Conservation (phyloP, 176 grass and related monocot genomes). For the Aegilops bicornis region DNA sequence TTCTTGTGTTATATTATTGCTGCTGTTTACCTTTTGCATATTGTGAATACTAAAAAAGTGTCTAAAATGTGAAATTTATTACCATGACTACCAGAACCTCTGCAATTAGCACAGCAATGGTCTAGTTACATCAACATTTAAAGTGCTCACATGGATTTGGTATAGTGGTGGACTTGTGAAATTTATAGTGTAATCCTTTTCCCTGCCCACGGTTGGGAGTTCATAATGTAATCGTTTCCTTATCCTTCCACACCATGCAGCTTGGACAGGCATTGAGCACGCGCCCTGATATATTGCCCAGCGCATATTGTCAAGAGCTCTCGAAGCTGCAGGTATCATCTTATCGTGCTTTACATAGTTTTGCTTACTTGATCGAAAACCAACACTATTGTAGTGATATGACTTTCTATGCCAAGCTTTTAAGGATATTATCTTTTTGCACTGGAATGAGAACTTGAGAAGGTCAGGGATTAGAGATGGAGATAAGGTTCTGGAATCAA, state of each 20-base stretch:
- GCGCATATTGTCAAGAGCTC: slow-evolving; percentile 89
- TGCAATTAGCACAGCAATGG: background rate
- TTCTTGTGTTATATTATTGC: background rate
- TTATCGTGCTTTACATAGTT: slow-evolving; percentile 6
- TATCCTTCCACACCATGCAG: slow-evolving; percentile 34
- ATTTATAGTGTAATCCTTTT: background rate
- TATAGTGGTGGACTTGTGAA: background rate
- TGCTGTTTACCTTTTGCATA: background rate
- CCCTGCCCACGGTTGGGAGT: background rate
- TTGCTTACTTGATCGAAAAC: background rate
- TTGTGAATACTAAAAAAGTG: background rate
- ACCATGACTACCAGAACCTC: background rate
- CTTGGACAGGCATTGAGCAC: slow-evolving; percentile 98
- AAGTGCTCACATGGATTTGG: background rate
- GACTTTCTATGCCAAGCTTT: background rate
- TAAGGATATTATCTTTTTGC: background rate
- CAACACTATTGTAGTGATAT: slow-evolving; percentile 5
- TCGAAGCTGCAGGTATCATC: slow-evolving; percentile 76
- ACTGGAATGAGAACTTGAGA: background rate
- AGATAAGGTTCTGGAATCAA: background rate
- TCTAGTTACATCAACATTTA: slow-evolving; percentile 11
- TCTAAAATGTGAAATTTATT: background rate
- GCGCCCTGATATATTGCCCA: slow-evolving; percentile 80
- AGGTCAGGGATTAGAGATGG: background rate
- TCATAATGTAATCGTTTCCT: background rate